Evolutionary conservation across 257 asterid species (phyloP).

Genomic region (Capsicum chinense): DNA sequence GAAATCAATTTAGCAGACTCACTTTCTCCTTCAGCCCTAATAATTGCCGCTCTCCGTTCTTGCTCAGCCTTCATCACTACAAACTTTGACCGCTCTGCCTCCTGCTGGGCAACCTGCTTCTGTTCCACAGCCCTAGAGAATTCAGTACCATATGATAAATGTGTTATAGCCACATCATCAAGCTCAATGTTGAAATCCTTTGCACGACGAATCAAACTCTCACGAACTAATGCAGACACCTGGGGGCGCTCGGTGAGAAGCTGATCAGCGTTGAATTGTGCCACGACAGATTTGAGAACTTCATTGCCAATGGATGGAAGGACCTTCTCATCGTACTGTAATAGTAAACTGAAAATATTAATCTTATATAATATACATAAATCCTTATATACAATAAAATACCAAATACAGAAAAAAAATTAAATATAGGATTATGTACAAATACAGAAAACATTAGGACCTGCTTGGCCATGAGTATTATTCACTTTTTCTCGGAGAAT

Average conservation of each 20-base stretch:
- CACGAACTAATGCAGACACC: slow-evolving; percentile 91
- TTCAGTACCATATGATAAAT: slow-evolving; percentile 85
- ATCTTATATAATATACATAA: background rate
- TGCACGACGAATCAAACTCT: slow-evolving; percentile 80
- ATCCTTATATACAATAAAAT: background rate
- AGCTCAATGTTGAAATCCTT: slow-evolving; percentile 85
- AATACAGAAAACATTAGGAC: too few species aligned
- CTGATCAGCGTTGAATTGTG: slow-evolving; percentile 97
- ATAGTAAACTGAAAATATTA: background rate
- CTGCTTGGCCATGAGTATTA: too few species aligned
- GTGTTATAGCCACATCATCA: slow-evolving; percentile 94
- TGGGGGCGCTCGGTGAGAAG: slow-evolving; percentile 89
- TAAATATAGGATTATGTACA: too few species aligned
- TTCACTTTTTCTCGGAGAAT: too few species aligned
- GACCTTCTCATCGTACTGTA: slow-evolving; percentile 82
- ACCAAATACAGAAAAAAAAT: background rate
- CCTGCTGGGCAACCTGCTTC: slow-evolving; percentile 99
- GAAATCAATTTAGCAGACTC: slow-evolving; percentile 57
- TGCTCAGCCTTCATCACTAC: slow-evolving; percentile 89
- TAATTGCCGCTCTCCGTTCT: slow-evolving; percentile 46
- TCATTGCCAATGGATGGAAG: slow-evolving; percentile 99
- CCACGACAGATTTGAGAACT: slow-evolving; percentile 89
- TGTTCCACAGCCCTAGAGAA: slow-evolving; percentile 96
- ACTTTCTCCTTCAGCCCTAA: slow-evolving; percentile 60
- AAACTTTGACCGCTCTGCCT: slow-evolving; percentile 93